A percentile compares a stretch with the other conserved stretches of the same genome.
Evolutionary conservation across 2,329 filamentous ascomycete genomes (phyloP).

Genomic region (Hymenoscyphus infarciens): DNA sequence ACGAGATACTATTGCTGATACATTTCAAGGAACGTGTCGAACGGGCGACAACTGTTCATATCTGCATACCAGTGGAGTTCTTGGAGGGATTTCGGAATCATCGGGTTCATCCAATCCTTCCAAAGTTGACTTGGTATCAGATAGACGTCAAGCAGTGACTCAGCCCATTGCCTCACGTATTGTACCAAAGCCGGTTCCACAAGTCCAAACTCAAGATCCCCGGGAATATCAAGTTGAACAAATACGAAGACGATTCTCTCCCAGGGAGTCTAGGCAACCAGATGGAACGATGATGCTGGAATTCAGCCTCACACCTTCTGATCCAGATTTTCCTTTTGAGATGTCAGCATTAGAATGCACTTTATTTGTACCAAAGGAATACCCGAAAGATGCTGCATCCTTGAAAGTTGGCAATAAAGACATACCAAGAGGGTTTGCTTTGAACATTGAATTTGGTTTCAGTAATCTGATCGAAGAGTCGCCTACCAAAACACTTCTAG

Average conservation of each 20-base stretch:
- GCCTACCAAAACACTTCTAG: constrained; percentile 56
- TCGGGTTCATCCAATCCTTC: constrained; percentile 5
- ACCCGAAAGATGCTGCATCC: constrained; percentile 55
- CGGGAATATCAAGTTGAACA: constrained; percentile 73
- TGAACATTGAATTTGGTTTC: constrained; percentile 76
- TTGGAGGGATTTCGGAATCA: constrained; percentile 13
- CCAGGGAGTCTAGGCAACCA: constrained; percentile 39
- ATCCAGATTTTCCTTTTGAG: constrained; percentile 82
- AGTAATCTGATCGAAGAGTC: constrained; percentile 57
- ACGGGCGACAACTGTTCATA: constrained; percentile 49
- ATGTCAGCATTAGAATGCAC: constrained; percentile 65
- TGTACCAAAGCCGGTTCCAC: constrained; percentile 63
- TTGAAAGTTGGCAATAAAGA: constrained; percentile 65
- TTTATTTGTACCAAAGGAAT: constrained; percentile 60
- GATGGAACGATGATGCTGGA: constrained; percentile 47
- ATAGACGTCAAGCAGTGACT: constrained; percentile 35
- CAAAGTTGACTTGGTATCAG: constrained; percentile 26
- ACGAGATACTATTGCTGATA: constrained; percentile 27
- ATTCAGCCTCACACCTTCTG: constrained; percentile 68
- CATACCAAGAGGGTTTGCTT: constrained; percentile 67
- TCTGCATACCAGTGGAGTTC: constrained; percentile 40
- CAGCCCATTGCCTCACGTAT: constrained; percentile 43
- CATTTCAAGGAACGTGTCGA: constrained; percentile 43
- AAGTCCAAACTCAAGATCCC: constrained; percentile 62
- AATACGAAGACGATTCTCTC: constrained; percentile 62